Percentiles rank a stretch among this genome's conserved stretches.
Evolutionary conservation across 2,329 filamentous ascomycete genomes (phyloP).

Genomic region (Penicillium sp.): DNA sequence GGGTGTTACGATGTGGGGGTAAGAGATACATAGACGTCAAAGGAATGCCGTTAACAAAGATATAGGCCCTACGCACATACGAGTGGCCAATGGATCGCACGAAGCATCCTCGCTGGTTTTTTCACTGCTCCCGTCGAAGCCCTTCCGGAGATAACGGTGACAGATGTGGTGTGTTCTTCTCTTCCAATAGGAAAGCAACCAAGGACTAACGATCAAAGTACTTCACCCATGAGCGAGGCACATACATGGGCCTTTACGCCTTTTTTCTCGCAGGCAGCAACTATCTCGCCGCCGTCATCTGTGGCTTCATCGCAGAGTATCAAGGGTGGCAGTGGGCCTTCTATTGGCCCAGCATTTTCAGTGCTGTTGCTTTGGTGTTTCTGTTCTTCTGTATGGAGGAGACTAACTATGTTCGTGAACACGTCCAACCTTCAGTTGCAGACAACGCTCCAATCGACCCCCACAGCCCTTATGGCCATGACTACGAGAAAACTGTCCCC

Average conservation of each 20-base stretch:
- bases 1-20: constrained; percentile 32
- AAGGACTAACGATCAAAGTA: constrained; percentile 25
- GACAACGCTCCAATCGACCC: constrained; percentile 4
- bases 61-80: constrained; percentile 29
- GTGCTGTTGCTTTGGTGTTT: constrained; percentile 42
- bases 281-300: constrained; percentile 43
- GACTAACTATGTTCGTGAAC: constrained; percentile 45
- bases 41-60: not conserved
- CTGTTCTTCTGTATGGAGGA: constrained; percentile 54
- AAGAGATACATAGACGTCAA: constrained; percentile 7
- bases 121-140: constrained; percentile 41
- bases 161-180: constrained; percentile 35
- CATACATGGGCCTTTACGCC: constrained; percentile 39
- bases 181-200: not conserved
- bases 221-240: constrained; percentile 40
- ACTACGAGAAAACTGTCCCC: constrained; percentile 17
- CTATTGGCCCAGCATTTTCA: constrained; percentile 50
- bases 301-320: constrained; percentile 44
- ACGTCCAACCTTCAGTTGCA: constrained; percentile 8
- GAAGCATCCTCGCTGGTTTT: constrained; percentile 36
- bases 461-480: constrained; percentile 10
- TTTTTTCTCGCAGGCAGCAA: constrained; percentile 41
- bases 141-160: constrained; percentile 38
- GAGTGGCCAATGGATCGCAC: constrained; percentile 38
- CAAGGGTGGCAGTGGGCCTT: constrained; percentile 47